Conservation (phyloP, 768 basidiomycete genomes). For the Mycena haematopus region DNA sequence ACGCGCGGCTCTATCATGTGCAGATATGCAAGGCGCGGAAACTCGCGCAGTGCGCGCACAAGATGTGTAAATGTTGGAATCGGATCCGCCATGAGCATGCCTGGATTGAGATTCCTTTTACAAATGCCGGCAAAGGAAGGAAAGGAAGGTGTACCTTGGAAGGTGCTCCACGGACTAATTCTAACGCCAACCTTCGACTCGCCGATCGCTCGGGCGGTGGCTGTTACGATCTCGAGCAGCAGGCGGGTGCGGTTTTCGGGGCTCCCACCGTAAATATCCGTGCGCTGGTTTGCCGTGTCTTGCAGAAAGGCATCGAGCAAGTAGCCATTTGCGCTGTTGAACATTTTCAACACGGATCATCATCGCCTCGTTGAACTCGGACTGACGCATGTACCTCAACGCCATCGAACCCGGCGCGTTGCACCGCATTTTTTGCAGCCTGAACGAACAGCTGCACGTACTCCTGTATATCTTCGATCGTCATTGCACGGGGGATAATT, state of each 20-base stretch:
- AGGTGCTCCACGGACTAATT: constrained; percentile 17
- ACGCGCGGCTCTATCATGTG: constrained; percentile 15
- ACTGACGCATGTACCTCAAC: constrained; percentile 14
- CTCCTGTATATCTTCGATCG: constrained; percentile 11
- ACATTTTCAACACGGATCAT: not conserved
- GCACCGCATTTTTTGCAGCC: constrained; percentile 10
- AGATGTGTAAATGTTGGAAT: constrained; percentile 14
- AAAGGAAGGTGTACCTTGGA: not conserved
- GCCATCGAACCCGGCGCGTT: constrained; percentile 15
- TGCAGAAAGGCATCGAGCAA: constrained; percentile 15
- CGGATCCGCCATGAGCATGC: constrained; percentile 4
- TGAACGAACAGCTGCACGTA: constrained; percentile 9
- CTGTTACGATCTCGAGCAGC: constrained; percentile 12
- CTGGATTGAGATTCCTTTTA: not conserved
- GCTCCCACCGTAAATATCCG: constrained; percentile 19
- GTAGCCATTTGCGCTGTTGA: constrained; percentile 17
- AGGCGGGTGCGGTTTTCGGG: constrained; percentile 15
- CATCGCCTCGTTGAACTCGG: too few relatives aligned
- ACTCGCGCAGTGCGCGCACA: constrained; percentile 1
- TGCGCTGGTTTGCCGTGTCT: constrained; percentile 14
- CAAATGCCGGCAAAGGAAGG: not conserved
- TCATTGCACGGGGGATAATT: constrained; percentile 9
- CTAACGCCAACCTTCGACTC: constrained; percentile 13
- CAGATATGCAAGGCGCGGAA: constrained; percentile 12
- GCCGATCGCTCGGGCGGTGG: constrained; percentile 2